phyloP scores from a whole-genome alignment of 768 basidiomycete genomes.

The Boletus reticuloceps region DNA sequence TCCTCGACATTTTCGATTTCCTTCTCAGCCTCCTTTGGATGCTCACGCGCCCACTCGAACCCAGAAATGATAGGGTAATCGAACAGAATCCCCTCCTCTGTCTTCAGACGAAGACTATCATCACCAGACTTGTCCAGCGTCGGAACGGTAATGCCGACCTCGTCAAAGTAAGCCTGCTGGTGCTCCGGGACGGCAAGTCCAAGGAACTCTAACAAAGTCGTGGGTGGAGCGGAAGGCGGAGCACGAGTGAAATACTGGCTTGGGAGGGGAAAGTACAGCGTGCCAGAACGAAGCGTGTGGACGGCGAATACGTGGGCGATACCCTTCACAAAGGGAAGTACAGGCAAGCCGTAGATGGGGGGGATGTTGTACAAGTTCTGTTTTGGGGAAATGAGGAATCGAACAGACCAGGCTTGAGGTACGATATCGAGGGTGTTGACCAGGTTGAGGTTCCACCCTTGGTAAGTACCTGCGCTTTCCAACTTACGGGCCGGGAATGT shows the following conservation, averaged over 20 bases:
- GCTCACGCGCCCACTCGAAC: constrained; percentile 13
- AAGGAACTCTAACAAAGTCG: background rate
- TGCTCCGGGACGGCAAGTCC: background rate
- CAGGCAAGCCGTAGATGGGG: constrained; percentile 7
- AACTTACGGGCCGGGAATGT: background rate
- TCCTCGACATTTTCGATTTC: background rate
- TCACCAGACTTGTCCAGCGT: background rate
- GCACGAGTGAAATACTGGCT: background rate
- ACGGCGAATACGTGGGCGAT: background rate
- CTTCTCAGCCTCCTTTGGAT: constrained; percentile 3
- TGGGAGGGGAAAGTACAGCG: constrained; percentile 6
- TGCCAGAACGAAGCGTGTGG: background rate
- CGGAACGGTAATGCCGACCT: background rate
- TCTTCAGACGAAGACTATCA: background rate
- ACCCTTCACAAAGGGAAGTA: background rate
- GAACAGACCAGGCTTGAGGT: constrained; percentile 11
- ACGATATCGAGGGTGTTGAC: constrained; percentile 15
- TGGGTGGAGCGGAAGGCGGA: background rate
- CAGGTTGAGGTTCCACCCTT: constrained; percentile 19
- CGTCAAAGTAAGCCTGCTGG: background rate
- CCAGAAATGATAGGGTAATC: constrained; percentile 3
- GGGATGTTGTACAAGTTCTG: constrained; percentile 17
- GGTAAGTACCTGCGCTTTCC: background rate
- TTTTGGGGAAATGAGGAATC: background rate
- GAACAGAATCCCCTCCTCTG: background rate